Percentiles rank a stretch among this genome's conserved stretches.
Evolutionary conservation across 192 early-diverging fungal genomes (phyloP).

Genomic region (Umbelopsis vinacea): DNA sequence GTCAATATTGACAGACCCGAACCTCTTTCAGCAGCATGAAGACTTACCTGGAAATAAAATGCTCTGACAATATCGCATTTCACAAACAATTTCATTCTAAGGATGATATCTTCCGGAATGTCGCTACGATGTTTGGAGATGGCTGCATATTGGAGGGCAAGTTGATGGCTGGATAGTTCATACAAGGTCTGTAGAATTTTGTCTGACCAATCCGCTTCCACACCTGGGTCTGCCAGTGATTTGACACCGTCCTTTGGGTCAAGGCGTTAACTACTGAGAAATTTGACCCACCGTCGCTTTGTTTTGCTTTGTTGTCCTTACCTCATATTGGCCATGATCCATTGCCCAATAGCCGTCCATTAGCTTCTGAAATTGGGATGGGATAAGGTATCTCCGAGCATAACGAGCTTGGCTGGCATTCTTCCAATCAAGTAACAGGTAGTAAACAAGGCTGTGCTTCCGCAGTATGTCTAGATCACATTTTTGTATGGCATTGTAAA

Average conservation of each 20-base stretch:
- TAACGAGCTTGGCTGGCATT: slow-evolving; percentile 16
- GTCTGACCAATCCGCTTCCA: slow-evolving; percentile 26
- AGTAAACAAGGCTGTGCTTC: slow-evolving; percentile 22
- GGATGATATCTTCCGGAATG: slow-evolving; percentile 1
- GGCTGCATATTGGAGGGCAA: slow-evolving; percentile 7
- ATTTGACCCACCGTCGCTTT: background rate
- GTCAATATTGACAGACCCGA: slow-evolving; percentile 21
- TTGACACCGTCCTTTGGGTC: background rate
- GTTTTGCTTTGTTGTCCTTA: background rate
- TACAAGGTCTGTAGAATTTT: slow-evolving; percentile 15
- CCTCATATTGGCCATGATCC: slow-evolving; percentile 24
- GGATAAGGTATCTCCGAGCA: slow-evolving; percentile 18
- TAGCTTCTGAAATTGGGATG: background rate
- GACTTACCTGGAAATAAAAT: slow-evolving; percentile 23
- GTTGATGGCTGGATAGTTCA: background rate
- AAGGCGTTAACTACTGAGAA: background rate
- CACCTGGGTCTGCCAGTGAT: slow-evolving; percentile 12
- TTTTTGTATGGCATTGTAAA: background rate
- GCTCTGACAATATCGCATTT: slow-evolving; percentile 17
- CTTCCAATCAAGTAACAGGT: slow-evolving; percentile 18
- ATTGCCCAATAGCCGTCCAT: slow-evolving; percentile 27
- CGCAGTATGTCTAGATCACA: slow-evolving; percentile 24
- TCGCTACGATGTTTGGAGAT: slow-evolving; percentile 1
- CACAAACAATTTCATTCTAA: slow-evolving; percentile 19
- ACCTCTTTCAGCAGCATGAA: background rate